Conservation (phyloP, 169 alveolate species). For the Cryptosporidium tyzzeri region DNA sequence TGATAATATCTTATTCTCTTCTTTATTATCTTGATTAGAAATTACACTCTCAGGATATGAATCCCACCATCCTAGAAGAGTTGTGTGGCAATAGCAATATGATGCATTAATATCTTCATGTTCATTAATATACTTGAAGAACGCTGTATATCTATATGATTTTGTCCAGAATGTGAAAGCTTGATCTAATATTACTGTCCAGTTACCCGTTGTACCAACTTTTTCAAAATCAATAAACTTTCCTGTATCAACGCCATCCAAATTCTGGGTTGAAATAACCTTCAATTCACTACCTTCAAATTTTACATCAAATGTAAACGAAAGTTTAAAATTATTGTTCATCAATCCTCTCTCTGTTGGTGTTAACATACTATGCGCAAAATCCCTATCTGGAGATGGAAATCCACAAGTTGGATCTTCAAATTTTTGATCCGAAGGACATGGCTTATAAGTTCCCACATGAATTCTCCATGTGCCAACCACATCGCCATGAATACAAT, state of each 20-base stretch:
- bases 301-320: constrained; percentile 34
- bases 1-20: constrained; percentile 33
- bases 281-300: constrained; percentile 19
- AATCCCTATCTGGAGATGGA: constrained; percentile 72
- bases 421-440: constrained; percentile 21
- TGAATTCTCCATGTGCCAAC: constrained; percentile 59
- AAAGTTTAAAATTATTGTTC: constrained; percentile 9
- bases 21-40: not conserved
- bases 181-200: constrained; percentile 70
- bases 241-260: not conserved
- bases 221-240: constrained; percentile 19
- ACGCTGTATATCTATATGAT: constrained; percentile 38
- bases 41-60: constrained; percentile 24
- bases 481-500: constrained; percentile 71
- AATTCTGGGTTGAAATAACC: not conserved
- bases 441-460: constrained; percentile 54
- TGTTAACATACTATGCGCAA: constrained; percentile 31
- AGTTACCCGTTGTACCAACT: constrained; percentile 39
- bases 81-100: constrained; percentile 63
- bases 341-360: constrained; percentile 44
- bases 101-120: constrained; percentile 46
- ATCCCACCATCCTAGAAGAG: constrained; percentile 74
- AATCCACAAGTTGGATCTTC: constrained; percentile 69
- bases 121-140: constrained; percentile 58
- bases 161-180: constrained; percentile 65